Base-by-base conservation (phyloP, 2,329 filamentous ascomycete genomes). In the Camptophora hylomeconis region DNA sequence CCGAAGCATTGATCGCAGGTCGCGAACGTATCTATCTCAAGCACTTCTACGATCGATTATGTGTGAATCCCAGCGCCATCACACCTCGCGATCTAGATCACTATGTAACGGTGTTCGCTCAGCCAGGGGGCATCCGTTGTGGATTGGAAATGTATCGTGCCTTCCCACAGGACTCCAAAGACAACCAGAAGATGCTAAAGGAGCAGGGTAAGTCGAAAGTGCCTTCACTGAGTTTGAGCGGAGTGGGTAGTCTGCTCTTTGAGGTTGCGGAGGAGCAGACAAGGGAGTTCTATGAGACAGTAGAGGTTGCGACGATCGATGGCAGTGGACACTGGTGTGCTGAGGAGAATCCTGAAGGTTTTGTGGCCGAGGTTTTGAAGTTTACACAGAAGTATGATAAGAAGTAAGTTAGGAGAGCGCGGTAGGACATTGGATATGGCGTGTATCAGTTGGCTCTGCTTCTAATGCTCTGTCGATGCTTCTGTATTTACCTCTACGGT, bases 41-140 rank as follows among this genome's bases (percentile, higher is more conserved):
- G 28, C 54, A 60, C 39, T 63, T 61, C 41, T 61, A 50, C 41
- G 49, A 58, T 27, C 51, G 54, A 27, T 41, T 56, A 9, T 38
- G 36, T 5, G 42, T 51, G 32, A 57, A 60, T 24, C 48, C 48
- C 6, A 45, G 39, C 12, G 57, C 48, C 3, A 53, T 61, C 30
- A 44, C 46, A 2, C 30, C 40, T 3, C 40, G 42, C 18, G 57
- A 56, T 35, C 25, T 59, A n/a, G 55, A 57, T 11, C 44, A 45
- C n/a, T 63, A 63, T 37, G 49, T 45, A 4, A 42, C 32, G 13
- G 45, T 46, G 7, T 60, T 54, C 36, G 39, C 45, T 8, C 44
- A 48, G 30, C 51, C 54, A 1, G 53, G 50, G 1, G 49, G 48
- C 2, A 43, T 57, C 35, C 28, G 51, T 11, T 47, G 44, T 18